Percentiles rank a stretch among this genome's conserved stretches.
phyloP scores from a whole-genome alignment of 495 filamentous ascomycete species.

The Penicillium canescens region DNA sequence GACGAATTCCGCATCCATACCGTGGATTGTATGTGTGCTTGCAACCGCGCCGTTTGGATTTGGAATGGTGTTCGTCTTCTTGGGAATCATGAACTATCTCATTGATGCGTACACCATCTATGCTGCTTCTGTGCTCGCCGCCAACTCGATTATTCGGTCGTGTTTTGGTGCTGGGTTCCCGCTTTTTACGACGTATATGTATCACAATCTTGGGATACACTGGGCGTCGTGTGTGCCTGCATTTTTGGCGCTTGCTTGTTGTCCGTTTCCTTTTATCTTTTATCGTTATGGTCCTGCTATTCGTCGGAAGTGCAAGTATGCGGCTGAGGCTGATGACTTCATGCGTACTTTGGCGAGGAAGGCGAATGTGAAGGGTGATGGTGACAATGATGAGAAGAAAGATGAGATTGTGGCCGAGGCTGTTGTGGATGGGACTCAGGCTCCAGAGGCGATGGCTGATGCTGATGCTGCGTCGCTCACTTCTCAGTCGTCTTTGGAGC shows the following conservation, averaged over 20 bases:
- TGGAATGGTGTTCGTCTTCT: conserved; percentile 66
- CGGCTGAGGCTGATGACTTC: conserved; percentile 55
- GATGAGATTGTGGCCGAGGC: background rate
- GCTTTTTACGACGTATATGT: conserved; percentile 71
- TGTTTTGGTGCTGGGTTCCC: conserved; percentile 71
- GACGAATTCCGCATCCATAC: conserved; percentile 60
- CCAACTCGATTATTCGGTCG: conserved; percentile 63
- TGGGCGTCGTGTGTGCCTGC: conserved; percentile 73
- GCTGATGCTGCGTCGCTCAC: background rate
- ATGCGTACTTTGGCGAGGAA: conserved; percentile 21
- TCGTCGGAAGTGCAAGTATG: conserved; percentile 64
- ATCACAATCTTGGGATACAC: conserved; percentile 64
- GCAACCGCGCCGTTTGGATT: conserved; percentile 64
- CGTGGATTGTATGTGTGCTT: conserved; percentile 61
- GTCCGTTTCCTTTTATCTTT: conserved; percentile 71
- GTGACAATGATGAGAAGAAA: background rate
- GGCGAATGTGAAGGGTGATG: background rate
- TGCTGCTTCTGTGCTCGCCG: conserved; percentile 69
- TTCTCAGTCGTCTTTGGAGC: conserved; percentile 9
- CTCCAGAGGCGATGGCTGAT: background rate
- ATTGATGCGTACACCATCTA: conserved; percentile 73
- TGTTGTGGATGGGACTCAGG: background rate
- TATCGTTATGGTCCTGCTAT: conserved; percentile 64
- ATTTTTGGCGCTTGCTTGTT: conserved; percentile 63
- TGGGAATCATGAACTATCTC: conserved; percentile 67